Conservation (phyloP, 192 early-diverging fungal genomes). For the Geranomyces variabilis region DNA sequence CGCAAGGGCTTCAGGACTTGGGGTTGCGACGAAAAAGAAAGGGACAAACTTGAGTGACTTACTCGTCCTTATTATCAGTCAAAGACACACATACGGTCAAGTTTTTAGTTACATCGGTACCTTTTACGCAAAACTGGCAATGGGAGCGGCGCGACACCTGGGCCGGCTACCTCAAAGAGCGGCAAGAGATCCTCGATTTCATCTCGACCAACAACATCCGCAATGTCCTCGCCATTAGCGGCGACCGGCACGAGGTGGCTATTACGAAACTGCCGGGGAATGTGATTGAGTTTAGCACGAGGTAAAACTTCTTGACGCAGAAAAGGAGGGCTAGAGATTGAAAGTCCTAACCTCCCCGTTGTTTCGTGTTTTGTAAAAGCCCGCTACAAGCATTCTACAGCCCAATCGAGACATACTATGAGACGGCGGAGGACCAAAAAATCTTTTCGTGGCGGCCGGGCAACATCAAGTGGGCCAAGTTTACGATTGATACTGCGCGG, state of each 20-base stretch:
- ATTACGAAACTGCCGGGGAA: slow-evolving; percentile 33
- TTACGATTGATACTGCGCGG: slow-evolving; percentile 29
- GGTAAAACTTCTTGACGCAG: slow-evolving; percentile 22
- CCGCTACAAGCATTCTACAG: slow-evolving; percentile 38
- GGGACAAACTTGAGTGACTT: neutral
- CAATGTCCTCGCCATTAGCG: slow-evolving; percentile 36
- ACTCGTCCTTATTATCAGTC: too few species aligned
- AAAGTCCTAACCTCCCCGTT: too few species aligned
- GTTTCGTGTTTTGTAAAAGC: slow-evolving; percentile 5
- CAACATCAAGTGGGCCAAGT: slow-evolving; percentile 36
- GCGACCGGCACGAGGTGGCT: slow-evolving; percentile 37
- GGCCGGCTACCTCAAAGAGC: slow-evolving; percentile 32
- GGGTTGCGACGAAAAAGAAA: too few species aligned
- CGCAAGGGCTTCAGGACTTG: too few species aligned
- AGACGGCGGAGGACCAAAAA: slow-evolving; percentile 31
- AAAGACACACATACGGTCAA: slow-evolving; percentile 29
- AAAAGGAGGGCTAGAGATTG: too few species aligned
- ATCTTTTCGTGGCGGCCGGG: slow-evolving; percentile 41
- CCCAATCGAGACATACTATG: slow-evolving; percentile 33
- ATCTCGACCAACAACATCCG: slow-evolving; percentile 30
- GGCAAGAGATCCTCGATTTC: slow-evolving; percentile 40
- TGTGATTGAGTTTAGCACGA: slow-evolving; percentile 40
- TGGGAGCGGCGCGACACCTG: slow-evolving; percentile 31
- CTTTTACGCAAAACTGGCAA: slow-evolving; percentile 39
- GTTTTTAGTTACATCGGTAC: slow-evolving; percentile 36